phyloP scores from a whole-genome alignment of 768 basidiomycete genomes.

The Dioszegia hungarica region DNA sequence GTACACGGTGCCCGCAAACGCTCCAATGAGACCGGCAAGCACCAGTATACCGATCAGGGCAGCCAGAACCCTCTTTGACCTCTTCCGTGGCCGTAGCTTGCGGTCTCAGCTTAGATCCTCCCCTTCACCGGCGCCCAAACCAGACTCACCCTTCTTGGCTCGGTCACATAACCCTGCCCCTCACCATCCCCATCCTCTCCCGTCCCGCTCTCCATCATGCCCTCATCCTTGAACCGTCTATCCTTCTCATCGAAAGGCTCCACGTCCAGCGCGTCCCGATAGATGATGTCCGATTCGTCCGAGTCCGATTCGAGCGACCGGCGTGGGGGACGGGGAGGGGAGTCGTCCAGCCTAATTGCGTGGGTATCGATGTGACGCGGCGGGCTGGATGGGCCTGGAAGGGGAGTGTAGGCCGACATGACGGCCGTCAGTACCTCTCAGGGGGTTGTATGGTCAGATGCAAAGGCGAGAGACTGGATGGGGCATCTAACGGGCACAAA shows the following conservation, averaged over 20 bases:
- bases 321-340: background rate
- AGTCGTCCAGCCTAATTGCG: background rate
- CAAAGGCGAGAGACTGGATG: no score
- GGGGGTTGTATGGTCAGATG: no score
- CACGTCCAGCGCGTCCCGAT: slow-evolving; percentile 34
- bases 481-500: no score
- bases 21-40: slow-evolving; percentile 65
- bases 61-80: slow-evolving; percentile 57
- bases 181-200: slow-evolving; percentile 23
- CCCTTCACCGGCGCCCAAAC: background rate
- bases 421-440: no score
- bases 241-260: slow-evolving; percentile 39
- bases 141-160: slow-evolving; percentile 33
- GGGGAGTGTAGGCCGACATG: background rate
- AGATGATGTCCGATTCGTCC: slow-evolving; percentile 33
- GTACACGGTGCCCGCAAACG: slow-evolving; percentile 70
- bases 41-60: slow-evolving; percentile 60
- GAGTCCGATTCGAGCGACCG: slow-evolving; percentile 17
- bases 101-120: slow-evolving; percentile 6
- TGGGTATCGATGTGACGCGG: background rate
- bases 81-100: slow-evolving; percentile 26
- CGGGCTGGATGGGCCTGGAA: background rate
- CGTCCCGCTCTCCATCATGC: slow-evolving; percentile 28
- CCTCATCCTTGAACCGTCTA: slow-evolving; percentile 40
- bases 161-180: slow-evolving; percentile 28